phyloP scores from a whole-genome alignment of 164 flowering plant genomes.

The Paratinospora sagittata region DNA sequence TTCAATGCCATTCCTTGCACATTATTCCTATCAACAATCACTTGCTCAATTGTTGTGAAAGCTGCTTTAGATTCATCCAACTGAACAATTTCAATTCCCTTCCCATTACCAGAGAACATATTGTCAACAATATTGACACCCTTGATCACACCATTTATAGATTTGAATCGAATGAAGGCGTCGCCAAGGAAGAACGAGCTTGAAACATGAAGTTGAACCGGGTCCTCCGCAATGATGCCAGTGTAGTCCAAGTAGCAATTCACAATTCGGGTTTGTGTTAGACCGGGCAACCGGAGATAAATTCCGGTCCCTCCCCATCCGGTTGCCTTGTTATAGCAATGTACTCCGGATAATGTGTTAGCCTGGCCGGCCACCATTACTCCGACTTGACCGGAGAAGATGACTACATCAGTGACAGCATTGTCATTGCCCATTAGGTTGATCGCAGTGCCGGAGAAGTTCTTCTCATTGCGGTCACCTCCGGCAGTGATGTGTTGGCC shows the following conservation, averaged over 20 bases:
- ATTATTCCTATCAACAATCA: constrained; percentile 60
- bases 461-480: constrained; percentile 46
- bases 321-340: constrained; percentile 91
- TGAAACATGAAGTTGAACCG: constrained; percentile 65
- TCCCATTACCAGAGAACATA: constrained; percentile 63
- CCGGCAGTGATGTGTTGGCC: constrained; percentile 93
- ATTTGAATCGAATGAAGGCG: constrained; percentile 54
- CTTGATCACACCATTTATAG: constrained; percentile 46
- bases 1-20: constrained; percentile 53
- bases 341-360: constrained; percentile 68
- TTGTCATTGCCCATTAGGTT: constrained; percentile 67
- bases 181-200: constrained; percentile 78
- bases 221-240: constrained; percentile 93
- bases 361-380: constrained; percentile 69
- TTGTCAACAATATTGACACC: constrained; percentile 76
- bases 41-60: constrained; percentile 53
- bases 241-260: constrained; percentile 82
- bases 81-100: constrained; percentile 60
- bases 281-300: constrained; percentile 48
- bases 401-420: constrained; percentile 68
- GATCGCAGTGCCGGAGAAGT: constrained; percentile 68
- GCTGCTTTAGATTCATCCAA: constrained; percentile 50
- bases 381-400: constrained; percentile 67
- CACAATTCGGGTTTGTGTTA: constrained; percentile 73
- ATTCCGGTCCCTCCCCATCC: constrained; percentile 90